Evolutionary conservation across 495 filamentous ascomycete species (phyloP), one percentile per base, ranked within the genome.

Genomic region (Talaromyces thailandensis): DNA sequence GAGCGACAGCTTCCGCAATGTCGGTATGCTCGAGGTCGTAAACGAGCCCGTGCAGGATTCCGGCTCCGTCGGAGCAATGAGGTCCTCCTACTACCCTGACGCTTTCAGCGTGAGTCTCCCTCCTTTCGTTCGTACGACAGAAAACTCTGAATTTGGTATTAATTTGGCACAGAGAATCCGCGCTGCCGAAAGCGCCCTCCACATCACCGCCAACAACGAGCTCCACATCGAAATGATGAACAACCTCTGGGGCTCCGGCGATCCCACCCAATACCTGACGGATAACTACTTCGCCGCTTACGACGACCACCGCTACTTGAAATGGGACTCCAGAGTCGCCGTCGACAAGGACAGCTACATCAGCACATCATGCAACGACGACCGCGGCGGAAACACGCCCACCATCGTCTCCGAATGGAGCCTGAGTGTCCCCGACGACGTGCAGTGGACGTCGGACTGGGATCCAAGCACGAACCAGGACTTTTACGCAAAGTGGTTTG

Each of bases 361-460:
- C 52, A 58, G 50, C 2, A 70, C 75, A 1, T 80, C 81, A 0
- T 88, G 85, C 67, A 70, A 62, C 31, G 81, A 84, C 63, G 72
- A 80, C 60, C 69, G 73, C 14, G 75, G 73, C 48, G 76, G 75
- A 62, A 72, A 77, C 65, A 68, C 65, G 48, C 80, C 80, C 3
- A 74, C 75, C 24, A 74, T 88, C 25, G 77, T 85, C 6, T 83
- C 84, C 12, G 85, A 87, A 63, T 87, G 82, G 79, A 81, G 77
- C 61, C 58, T 87, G 23, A 71, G 72, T 43, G 72, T 78, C 18
- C 75, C 77, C 3, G 75, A 80, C 61, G 63, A 75, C 29, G 74
- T 81, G 2, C 68, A 84, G 68, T 69, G 63, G 60, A 74, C 63
- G 9, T 24, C 68, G n/a, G 79, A 78, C 14, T 84, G 81, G 72